A percentile compares a stretch with the other conserved stretches of the same genome.
These are phyloP conservation scores for Houttuynia cordata DNA, from an alignment of 164 flowering plant species.

Conservation along the genomic window DNA sequence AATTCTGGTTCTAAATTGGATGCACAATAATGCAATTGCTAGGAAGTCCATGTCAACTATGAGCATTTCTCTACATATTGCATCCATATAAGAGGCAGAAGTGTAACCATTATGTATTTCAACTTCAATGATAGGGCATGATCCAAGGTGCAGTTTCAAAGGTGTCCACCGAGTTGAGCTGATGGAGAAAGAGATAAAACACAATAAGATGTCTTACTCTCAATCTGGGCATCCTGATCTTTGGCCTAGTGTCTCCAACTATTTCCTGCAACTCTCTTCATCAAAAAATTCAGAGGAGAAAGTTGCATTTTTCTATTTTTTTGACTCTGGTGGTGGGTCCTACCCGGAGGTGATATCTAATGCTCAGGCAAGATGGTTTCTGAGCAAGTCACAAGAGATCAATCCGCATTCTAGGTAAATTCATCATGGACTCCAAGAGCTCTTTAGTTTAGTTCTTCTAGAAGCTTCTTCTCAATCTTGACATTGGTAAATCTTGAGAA, in stretches of 20 bases:
- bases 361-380: slow-evolving; percentile 77
- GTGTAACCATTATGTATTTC: too few species aligned
- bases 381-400: slow-evolving; percentile 33
- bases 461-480: neutral
- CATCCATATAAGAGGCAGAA: too few species aligned
- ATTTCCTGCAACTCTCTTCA: slow-evolving; percentile 49
- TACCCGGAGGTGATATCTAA: slow-evolving; percentile 77
- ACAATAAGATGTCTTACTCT: slow-evolving; percentile 35
- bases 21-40: too few species aligned
- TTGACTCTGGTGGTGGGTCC: slow-evolving; percentile 93
- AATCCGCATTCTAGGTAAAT: slow-evolving; percentile 63
- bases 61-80: too few species aligned
- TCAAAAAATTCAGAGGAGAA: slow-evolving; percentile 22
- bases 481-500: too few species aligned
- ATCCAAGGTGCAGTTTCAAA: slow-evolving; percentile 41
- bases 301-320: slow-evolving; percentile 50
- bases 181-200: slow-evolving; percentile 43
- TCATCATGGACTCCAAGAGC: neutral
- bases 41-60: too few species aligned
- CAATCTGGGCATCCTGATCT: slow-evolving; percentile 52
- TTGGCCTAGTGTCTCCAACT: slow-evolving; percentile 89
- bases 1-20: too few species aligned
- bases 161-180: slow-evolving; percentile 59
- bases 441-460: neutral
- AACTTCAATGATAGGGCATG: slow-evolving; percentile 13